Conservation (phyloP, 306 rosid genomes). For the Nissolia schottii region DNA sequence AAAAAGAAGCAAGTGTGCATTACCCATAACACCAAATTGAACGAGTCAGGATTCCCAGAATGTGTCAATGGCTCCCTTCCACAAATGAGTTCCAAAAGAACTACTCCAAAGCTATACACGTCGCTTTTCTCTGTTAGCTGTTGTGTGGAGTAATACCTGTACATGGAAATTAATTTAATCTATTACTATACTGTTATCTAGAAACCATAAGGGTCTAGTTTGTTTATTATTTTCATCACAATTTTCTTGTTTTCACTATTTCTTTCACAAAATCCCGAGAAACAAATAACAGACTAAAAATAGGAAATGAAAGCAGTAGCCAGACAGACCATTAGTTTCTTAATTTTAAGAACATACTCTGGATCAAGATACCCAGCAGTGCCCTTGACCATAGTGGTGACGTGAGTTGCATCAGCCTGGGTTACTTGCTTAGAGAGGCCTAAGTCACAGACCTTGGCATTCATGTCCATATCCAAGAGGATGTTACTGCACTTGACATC, state of each 20-base stretch:
- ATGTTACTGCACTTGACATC: slow-evolving; percentile 92
- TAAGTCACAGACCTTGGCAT: slow-evolving; percentile 89
- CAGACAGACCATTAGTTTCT: not conserved
- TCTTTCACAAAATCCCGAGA: not conserved
- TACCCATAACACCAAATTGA: slow-evolving; percentile 97
- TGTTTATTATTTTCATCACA: no score
- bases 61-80: slow-evolving; percentile 90
- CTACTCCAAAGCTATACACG: slow-evolving; percentile 90
- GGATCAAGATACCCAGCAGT: slow-evolving; percentile 97
- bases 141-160: slow-evolving; percentile 79
- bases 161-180: not conserved
- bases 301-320: no score
- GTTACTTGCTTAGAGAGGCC: slow-evolving; percentile 86
- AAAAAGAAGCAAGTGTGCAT: not conserved
- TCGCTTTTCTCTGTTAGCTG: slow-evolving; percentile 93
- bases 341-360: slow-evolving; percentile 50
- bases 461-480: slow-evolving; percentile 82
- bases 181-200: no score
- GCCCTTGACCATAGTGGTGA: slow-evolving; percentile 91
- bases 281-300: no score
- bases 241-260: no score
- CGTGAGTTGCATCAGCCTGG: slow-evolving; percentile 79
- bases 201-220: no score
- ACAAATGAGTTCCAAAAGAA: slow-evolving; percentile 88
- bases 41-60: slow-evolving; percentile 84